A percentile compares a stretch with the other conserved stretches of the same genome.
These are phyloP conservation scores for Pseudonitzschia pungens DNA, from an alignment of 108 stramenopile genomes.

Conservation along the genomic window DNA sequence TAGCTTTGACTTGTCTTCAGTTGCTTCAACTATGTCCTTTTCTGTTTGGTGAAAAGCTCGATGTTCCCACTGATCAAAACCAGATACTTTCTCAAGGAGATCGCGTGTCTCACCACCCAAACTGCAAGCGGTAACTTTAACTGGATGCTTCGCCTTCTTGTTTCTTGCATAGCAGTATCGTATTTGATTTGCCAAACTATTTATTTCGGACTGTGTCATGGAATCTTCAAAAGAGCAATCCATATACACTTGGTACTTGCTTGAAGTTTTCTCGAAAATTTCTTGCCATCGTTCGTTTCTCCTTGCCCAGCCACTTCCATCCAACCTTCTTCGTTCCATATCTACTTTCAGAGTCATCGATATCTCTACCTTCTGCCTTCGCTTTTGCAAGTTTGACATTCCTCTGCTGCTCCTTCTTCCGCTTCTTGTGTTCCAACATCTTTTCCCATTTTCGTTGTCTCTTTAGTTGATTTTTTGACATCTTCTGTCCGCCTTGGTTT, in stretches of 20 bases:
- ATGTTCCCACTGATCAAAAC: slow-evolving; percentile 71
- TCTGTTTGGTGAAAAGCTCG: slow-evolving; percentile 53
- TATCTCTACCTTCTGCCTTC: slow-evolving; percentile 59
- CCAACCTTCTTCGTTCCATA: slow-evolving; percentile 36
- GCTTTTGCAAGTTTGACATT: slow-evolving; percentile 62
- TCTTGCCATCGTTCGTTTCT: slow-evolving; percentile 57
- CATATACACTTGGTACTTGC: slow-evolving; percentile 52
- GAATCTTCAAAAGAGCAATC: slow-evolving; percentile 74
- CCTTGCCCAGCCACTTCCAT: slow-evolving; percentile 55
- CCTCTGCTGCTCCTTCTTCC: slow-evolving; percentile 64
- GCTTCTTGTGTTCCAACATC: slow-evolving; percentile 56
- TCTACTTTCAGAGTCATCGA: slow-evolving; percentile 56
- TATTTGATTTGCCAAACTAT: slow-evolving; percentile 64
- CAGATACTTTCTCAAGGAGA: slow-evolving; percentile 66
- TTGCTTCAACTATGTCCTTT: slow-evolving; percentile 44
- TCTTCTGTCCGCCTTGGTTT: slow-evolving; percentile 6
- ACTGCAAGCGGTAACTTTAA: slow-evolving; percentile 46
- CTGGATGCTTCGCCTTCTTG: slow-evolving; percentile 52
- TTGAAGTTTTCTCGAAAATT: slow-evolving; percentile 23
- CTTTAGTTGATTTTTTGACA: slow-evolving; percentile 78
- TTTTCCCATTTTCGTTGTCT: slow-evolving; percentile 54
- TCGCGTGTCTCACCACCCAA: slow-evolving; percentile 45
- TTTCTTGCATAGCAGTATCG: slow-evolving; percentile 74
- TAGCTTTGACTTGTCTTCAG: slow-evolving; percentile 36
- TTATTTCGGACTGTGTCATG: slow-evolving; percentile 71